Evolutionary conservation across 73 alveolate species (phyloP), one percentile per base, ranked within the genome.

Genomic region (Paramecium sonneborni): DNA sequence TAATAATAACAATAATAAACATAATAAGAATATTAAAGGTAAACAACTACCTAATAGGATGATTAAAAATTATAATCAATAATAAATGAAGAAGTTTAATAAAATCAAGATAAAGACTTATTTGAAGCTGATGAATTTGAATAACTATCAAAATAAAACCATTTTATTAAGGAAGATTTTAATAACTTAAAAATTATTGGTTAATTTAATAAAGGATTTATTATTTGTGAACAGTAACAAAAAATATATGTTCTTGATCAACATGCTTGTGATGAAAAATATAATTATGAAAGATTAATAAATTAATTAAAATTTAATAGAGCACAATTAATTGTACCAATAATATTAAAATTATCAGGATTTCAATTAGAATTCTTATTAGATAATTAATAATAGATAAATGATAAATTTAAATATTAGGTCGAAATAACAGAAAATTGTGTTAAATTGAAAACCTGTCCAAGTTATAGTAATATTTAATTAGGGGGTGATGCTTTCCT

Each of bases 221-320:
- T 98, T 12, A 87, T 98, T 48, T 97, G 99, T 55, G 86, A 43
- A 35, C 28, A 88, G 6, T 88, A 93, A 35, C 87, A 94, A 7
- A 92, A 97, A 58, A 70, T 98, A 68, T 97, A 95, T 92, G 97
- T 98, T 0, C 85, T 98, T 30, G 99, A 98, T 95, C 97, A 98
- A 86, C 99, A 98, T 92, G 99, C 99, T 10, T 97, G 99, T 69
- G 99, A 97, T 92, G 99, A 98, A 86, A 98, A 98, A 85, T 92
- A 57, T 52, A 96, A 95, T 85, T 98, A 97, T 93, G 99, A 98
- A 85, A 92, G 92, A 20, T 92, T 97, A 23, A 94, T 97, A 21
- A 95, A 93, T 57, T 85, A 93, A 18, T 85, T 96, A 12, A 46
- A 30, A 26, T 95, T 96, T 43, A 92, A 93, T 21, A 76, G 93